Percentiles rank a stretch among this genome's conserved stretches.
Conservation (phyloP, 768 basidiomycete genomes). For the Lentinula raphanica region DNA sequence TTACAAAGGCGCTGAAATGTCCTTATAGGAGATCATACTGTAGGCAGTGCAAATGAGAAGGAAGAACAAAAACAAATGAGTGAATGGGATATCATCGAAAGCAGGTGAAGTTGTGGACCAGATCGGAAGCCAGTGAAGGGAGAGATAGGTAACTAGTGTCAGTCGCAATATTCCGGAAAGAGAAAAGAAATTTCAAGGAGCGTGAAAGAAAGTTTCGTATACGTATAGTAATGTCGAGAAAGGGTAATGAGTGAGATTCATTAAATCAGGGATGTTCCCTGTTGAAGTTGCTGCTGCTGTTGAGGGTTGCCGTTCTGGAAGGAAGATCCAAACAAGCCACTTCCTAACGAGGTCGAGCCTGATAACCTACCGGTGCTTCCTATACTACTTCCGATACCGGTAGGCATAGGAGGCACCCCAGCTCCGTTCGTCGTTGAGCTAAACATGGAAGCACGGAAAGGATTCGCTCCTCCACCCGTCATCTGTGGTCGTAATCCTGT, state of each 20-base stretch:
- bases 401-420: background rate
- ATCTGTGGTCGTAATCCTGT: constrained; percentile 55
- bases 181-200: background rate
- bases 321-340: background rate
- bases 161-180: constrained; percentile 8
- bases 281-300: constrained; percentile 35
- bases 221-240: background rate
- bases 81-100: constrained; percentile 11
- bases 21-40: constrained; percentile 1
- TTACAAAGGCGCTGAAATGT: constrained; percentile 1
- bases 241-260: background rate
- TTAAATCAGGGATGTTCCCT: constrained; percentile 46
- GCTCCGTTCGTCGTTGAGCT: constrained; percentile 16
- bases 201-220: background rate
- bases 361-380: constrained; percentile 15
- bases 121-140: constrained; percentile 10
- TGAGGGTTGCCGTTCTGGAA: constrained; percentile 11
- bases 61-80: constrained; percentile 14
- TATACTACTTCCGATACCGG: constrained; percentile 14
- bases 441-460: constrained; percentile 62
- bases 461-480: constrained; percentile 54
- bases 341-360: constrained; percentile 13
- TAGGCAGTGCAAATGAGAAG: constrained; percentile 10
- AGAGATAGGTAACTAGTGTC: background rate
- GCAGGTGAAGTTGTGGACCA: constrained; percentile 13